Base-by-base conservation (phyloP, 345 rosid genomes). In the Draba incana region DNA sequence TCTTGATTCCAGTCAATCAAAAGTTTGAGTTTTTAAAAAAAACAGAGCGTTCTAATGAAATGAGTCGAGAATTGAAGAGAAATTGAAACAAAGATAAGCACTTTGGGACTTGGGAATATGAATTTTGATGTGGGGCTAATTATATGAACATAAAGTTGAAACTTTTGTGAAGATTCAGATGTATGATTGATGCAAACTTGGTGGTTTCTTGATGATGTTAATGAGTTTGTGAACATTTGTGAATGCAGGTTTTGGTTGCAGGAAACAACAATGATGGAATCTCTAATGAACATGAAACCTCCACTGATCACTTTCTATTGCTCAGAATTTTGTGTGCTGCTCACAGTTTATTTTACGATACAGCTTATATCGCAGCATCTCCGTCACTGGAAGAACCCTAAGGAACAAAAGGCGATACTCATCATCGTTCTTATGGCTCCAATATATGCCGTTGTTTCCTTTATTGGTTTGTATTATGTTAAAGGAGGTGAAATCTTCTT, bases 341-440 rank as follows among this genome's bases (percentile, higher is more conserved):
- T 80, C 13, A 74, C 95, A 0, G 23, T 86, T 89, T 84, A 85
- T 76, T 87, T 89, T 77, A 91, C 97, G 11, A 25, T 86, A 46
- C 95, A 89, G 83, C 90, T 94, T n/a, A 60, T 88, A 3, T 85
- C 86, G 0, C 96, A 93, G 74, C 97, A 93, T 81, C 81, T 90
- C 12, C 81, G 82, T 77, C 85, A 87, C 75, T 93, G 98, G 98
- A 90, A 88, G 74, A 93, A 87, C 72, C 96, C 99, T 0, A 94
- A 91, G 77, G 97, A 94, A 69, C 99, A 94, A 58, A 91, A 89
- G 80, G 97, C 97, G 10, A 94, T 94, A 38, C 13, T 91, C 4
- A 79, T 94, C 35, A 91, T 94, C 64, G 84, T 94, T 64, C 84
- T 91, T 14, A 94, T 91, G 99, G 99, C 92, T 59, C 99, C 99